Percentiles rank a stretch among this genome's conserved stretches.
These are phyloP conservation scores for Yamadazyma spencermartinsiae DNA, from an alignment of 1,139 yeast genomes.

Conservation along the genomic window DNA sequence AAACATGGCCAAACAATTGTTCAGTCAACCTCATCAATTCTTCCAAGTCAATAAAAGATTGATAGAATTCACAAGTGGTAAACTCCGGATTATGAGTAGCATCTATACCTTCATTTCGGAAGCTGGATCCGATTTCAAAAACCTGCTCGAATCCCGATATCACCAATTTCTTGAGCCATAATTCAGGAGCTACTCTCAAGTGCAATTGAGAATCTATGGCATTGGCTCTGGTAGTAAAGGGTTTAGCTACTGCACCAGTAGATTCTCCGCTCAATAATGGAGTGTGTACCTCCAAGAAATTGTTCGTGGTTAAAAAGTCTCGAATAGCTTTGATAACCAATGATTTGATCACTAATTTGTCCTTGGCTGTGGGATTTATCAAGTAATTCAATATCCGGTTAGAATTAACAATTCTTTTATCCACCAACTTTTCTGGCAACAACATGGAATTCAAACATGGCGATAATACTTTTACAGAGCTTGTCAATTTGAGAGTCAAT, in stretches of 20 bases:
- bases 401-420: slow-evolving; percentile 57
- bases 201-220: slow-evolving; percentile 41
- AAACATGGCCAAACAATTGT: slow-evolving; percentile 46
- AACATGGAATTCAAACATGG: slow-evolving; percentile 64
- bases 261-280: slow-evolving; percentile 73
- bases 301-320: slow-evolving; percentile 50
- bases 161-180: slow-evolving; percentile 83
- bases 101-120: slow-evolving; percentile 95
- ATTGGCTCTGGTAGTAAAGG: slow-evolving; percentile 60
- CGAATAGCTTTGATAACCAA: slow-evolving; percentile 56
- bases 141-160: slow-evolving; percentile 84
- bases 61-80: slow-evolving; percentile 96
- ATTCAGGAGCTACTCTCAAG: slow-evolving; percentile 89
- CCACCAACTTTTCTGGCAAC: slow-evolving; percentile 62
- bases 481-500: slow-evolving; percentile 63
- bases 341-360: slow-evolving; percentile 55
- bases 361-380: slow-evolving; percentile 47
- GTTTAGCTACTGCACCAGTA: slow-evolving; percentile 90
- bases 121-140: slow-evolving; percentile 82
- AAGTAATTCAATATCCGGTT: slow-evolving; percentile 77
- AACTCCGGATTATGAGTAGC: slow-evolving; percentile 98
- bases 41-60: slow-evolving; percentile 90
- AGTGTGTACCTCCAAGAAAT: slow-evolving; percentile 82
- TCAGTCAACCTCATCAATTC: slow-evolving; percentile 74
- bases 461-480: slow-evolving; percentile 52